Evolutionary conservation across 495 filamentous ascomycete genomes (phyloP).

Genomic region (Rhypophila decipiens): DNA sequence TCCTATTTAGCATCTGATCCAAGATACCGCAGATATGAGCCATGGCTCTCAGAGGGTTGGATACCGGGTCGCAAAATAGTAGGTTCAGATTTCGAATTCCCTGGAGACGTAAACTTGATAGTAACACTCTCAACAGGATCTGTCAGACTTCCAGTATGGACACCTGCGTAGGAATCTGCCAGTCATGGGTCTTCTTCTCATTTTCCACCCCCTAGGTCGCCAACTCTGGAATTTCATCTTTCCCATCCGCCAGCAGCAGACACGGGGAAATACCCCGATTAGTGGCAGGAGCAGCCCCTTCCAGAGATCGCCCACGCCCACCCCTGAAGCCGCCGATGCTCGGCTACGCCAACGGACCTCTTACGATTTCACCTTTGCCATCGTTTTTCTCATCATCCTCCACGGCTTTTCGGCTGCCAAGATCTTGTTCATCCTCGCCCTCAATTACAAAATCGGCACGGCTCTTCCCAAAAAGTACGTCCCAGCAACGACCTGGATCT

Average conservation of each 20-base stretch:
- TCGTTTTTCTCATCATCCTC: constrained; percentile 68
- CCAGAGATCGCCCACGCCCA: background rate
- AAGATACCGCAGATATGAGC: constrained; percentile 67
- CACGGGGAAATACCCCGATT: background rate
- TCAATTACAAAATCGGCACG: constrained; percentile 77
- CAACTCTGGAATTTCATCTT: constrained; percentile 53
- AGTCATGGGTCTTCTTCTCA: constrained; percentile 62
- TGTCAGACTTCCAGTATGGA: constrained; percentile 85
- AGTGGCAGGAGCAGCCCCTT: background rate
- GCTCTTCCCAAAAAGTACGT: constrained; percentile 58
- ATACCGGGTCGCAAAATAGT: constrained; percentile 90
- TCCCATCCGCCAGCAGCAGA: no score
- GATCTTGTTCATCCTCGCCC: constrained; percentile 66
- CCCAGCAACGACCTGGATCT: constrained; percentile 80
- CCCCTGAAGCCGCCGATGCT: constrained; percentile 51
- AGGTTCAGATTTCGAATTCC: constrained; percentile 22
- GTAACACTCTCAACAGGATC: constrained; percentile 52
- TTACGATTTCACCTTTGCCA: constrained; percentile 80
- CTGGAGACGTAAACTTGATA: background rate
- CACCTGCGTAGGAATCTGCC: constrained; percentile 83
- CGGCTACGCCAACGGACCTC: constrained; percentile 68
- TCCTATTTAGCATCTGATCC: constrained; percentile 63
- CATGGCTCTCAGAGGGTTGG: constrained; percentile 75
- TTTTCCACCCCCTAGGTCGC: constrained; percentile 73
- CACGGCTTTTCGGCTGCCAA: constrained; percentile 85